phyloP scores from a whole-genome alignment of 208 protist species.

The Trypanosoma mega region DNA sequence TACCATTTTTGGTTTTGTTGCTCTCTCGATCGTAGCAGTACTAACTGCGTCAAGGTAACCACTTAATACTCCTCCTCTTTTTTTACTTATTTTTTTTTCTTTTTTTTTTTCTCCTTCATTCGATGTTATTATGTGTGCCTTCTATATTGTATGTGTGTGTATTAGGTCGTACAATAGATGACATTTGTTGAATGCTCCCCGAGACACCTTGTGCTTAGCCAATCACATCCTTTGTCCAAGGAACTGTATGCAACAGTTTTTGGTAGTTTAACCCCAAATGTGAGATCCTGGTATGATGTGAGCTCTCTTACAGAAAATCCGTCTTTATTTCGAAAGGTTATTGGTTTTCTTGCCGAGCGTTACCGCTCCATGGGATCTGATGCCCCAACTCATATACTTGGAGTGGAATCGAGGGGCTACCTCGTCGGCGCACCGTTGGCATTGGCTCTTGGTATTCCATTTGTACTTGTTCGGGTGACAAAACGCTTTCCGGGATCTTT shows the following conservation, averaged over 20 bases:
- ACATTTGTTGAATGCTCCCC: slow-evolving; percentile 11
- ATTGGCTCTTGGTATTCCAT: slow-evolving; percentile 67
- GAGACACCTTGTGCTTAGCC: slow-evolving; percentile 19
- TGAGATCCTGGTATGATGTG: slow-evolving; percentile 73
- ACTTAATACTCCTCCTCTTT: too few species aligned
- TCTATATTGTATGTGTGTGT: slow-evolving; percentile 2
- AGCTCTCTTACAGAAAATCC: slow-evolving; percentile 80
- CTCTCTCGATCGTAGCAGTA: too few species aligned
- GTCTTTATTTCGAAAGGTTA: slow-evolving; percentile 51
- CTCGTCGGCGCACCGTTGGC: slow-evolving; percentile 79
- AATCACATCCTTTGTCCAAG: slow-evolving; percentile 17
- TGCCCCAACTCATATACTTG: slow-evolving; percentile 74
- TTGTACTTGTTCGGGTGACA: slow-evolving; percentile 61
- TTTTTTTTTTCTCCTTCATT: not conserved
- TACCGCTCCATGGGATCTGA: slow-evolving; percentile 57
- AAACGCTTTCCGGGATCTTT: slow-evolving; percentile 48
- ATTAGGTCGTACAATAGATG: not conserved
- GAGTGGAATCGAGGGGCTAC: slow-evolving; percentile 75
- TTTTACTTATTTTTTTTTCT: too few species aligned
- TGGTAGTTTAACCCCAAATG: slow-evolving; percentile 1
- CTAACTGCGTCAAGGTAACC: too few species aligned
- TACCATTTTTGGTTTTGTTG: too few species aligned
- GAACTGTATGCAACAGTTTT: slow-evolving; percentile 24
- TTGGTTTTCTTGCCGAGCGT: slow-evolving; percentile 61
- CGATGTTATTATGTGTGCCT: not conserved